phyloP scores from a whole-genome alignment of 352 stramenopile genomes.

The Pythium dissotocum region DNA sequence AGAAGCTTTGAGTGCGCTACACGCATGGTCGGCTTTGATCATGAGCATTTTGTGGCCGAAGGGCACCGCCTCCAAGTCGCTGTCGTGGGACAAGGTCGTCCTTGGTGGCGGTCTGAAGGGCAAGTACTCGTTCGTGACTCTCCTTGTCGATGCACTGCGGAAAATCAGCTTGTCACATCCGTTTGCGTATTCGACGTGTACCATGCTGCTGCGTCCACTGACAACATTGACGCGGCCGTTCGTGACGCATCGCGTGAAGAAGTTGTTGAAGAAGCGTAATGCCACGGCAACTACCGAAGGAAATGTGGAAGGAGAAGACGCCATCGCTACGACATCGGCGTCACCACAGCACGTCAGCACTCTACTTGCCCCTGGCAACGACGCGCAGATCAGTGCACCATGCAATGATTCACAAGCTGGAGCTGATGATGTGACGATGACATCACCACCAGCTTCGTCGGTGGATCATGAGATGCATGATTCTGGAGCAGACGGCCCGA shows the following conservation, averaged over 20 bases:
- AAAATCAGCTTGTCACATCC: constrained; percentile 81
- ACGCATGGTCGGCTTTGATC: constrained; percentile 82
- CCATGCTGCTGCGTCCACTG: constrained; percentile 79
- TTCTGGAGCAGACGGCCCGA: constrained; percentile 39
- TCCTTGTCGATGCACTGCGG: constrained; percentile 73
- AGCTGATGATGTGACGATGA: constrained; percentile 70
- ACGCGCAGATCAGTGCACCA: background rate
- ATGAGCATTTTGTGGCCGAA: constrained; percentile 89
- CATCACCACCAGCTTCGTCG: constrained; percentile 41
- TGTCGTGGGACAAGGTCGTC: constrained; percentile 83
- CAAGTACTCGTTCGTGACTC: constrained; percentile 76
- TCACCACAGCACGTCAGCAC: background rate
- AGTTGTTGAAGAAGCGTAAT: constrained; percentile 58
- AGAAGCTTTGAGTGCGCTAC: constrained; percentile 66
- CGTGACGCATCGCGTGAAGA: constrained; percentile 70
- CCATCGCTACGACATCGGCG: background rate
- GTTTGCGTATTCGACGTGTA: constrained; percentile 70
- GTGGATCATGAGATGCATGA: constrained; percentile 65
- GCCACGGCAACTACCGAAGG: background rate
- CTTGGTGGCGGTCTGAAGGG: constrained; percentile 61
- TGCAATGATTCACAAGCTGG: constrained; percentile 10
- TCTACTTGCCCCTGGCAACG: background rate
- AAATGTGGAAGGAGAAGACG: background rate
- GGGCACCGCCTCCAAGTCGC: constrained; percentile 62
- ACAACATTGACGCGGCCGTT: constrained; percentile 81